A percentile compares a stretch with the other conserved stretches of the same genome.
Evolutionary conservation across 2,329 filamentous ascomycete genomes (phyloP).

Genomic region (Trichoderma afroharzianum): DNA sequence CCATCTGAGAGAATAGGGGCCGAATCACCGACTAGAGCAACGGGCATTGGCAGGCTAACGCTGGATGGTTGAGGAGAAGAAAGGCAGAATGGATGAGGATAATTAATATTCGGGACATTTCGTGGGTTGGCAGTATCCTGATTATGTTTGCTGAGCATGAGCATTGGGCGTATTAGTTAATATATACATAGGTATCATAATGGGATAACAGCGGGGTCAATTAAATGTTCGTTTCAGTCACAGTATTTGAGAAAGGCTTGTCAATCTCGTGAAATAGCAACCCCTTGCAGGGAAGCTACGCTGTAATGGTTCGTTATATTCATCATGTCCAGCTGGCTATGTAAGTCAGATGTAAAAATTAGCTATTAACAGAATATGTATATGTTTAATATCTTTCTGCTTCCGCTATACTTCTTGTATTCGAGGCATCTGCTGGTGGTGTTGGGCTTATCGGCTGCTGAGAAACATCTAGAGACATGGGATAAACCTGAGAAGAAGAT

Average conservation of each 20-base stretch:
- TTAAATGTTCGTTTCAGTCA: not conserved
- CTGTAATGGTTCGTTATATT: not conserved
- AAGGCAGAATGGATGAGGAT: not conserved
- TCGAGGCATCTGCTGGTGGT: not conserved
- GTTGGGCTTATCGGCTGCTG: not conserved
- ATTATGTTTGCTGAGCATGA: not conserved
- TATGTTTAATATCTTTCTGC: not conserved
- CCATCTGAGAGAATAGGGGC: conserved; percentile 23
- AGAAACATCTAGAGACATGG: not conserved
- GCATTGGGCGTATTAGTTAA: not conserved
- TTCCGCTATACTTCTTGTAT: not conserved
- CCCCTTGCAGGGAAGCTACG: not conserved
- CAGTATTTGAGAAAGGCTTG: not conserved
- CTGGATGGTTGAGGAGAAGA: conserved; percentile 18
- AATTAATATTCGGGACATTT: not conserved
- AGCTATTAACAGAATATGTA: not conserved
- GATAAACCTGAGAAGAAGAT: not conserved
- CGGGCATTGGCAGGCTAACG: conserved; percentile 34
- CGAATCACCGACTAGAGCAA: conserved; percentile 36
- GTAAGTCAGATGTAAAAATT: not conserved
- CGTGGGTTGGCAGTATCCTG: not conserved
- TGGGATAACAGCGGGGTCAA: not conserved
- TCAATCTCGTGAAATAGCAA: not conserved
- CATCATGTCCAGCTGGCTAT: not conserved
- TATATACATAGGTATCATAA: not conserved